Conservation (phyloP, 805 yeast genomes). For the Saturnispora kantuleensis region DNA sequence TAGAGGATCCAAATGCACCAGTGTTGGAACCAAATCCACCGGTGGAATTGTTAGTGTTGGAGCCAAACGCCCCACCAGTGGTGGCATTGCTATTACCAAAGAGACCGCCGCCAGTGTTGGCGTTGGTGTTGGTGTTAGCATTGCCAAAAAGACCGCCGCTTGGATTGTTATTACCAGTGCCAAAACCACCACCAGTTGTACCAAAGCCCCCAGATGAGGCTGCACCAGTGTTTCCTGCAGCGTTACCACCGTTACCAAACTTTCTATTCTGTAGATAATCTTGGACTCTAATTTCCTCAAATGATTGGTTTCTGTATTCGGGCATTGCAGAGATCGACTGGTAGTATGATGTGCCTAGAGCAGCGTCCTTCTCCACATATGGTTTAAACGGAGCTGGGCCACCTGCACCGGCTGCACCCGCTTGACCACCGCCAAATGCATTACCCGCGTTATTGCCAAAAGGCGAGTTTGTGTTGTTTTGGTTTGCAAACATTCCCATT, state of each 20-base stretch:
- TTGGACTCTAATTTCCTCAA: constrained; percentile 81
- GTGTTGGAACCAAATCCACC: constrained; percentile 24
- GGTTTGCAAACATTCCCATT: constrained; percentile 10
- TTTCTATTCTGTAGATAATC: constrained; percentile 74
- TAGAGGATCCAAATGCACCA: constrained; percentile 19
- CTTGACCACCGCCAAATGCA: constrained; percentile 4
- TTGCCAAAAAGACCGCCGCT: constrained; percentile 13
- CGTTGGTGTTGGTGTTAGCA: constrained; percentile 1
- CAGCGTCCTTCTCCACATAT: constrained; percentile 59
- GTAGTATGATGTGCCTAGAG: constrained; percentile 47
- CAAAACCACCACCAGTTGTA: constrained; percentile 27
- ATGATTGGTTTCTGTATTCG: constrained; percentile 69
- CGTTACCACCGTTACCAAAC: constrained; percentile 33
- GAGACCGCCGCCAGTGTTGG: constrained; percentile 18
- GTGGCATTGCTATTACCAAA: constrained; percentile 20
- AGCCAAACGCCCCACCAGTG: constrained; percentile 41
- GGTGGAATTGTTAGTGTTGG: constrained; percentile 15
- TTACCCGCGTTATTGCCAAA: constrained; percentile 29
- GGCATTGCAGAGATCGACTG: constrained; percentile 85
- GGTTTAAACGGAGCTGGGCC: constrained; percentile 47
- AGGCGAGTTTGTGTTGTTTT: constrained; percentile 20
- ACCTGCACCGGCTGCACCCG: no score
- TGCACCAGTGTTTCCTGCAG: constrained; percentile 13
- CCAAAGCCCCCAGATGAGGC: constrained; percentile 22
- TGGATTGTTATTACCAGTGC: constrained; percentile 23